These are phyloP conservation scores for Trebouxia sp. DNA, from an alignment of 139 green algal species.

Conservation along the genomic window DNA sequence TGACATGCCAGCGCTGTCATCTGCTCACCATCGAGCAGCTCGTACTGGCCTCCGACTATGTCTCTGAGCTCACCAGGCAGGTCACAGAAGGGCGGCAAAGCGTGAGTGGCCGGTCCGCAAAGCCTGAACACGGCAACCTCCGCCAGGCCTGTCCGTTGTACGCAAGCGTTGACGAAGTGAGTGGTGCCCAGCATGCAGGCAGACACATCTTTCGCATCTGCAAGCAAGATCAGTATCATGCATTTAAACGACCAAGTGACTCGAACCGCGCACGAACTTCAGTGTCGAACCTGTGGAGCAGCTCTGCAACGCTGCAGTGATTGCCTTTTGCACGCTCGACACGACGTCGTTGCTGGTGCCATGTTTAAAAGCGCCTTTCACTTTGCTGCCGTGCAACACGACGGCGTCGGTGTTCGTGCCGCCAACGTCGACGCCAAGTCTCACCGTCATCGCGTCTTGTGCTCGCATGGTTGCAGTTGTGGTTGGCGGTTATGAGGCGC, in stretches of 20 bases:
- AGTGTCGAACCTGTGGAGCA: neutral
- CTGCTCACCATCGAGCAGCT: neutral
- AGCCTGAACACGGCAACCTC: conserved; percentile 43
- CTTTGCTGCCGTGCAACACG: neutral
- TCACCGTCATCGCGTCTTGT: conserved; percentile 29
- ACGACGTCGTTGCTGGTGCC: conserved; percentile 27
- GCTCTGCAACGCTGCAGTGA: neutral
- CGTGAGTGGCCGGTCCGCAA: conserved; percentile 44
- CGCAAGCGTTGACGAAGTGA: conserved; percentile 49
- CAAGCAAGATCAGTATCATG: neutral
- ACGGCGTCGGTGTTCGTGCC: conserved; percentile 42
- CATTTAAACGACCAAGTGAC: no score
- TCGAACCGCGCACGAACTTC: no score
- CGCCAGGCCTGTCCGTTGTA: conserved; percentile 31
- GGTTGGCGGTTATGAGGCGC: no score
- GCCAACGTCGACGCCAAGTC: conserved; percentile 36
- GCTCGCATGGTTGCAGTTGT: no score
- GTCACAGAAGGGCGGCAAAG: conserved; percentile 46
- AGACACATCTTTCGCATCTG: conserved; percentile 25
- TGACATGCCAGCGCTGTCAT: no score
- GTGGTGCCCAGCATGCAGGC: conserved; percentile 47
- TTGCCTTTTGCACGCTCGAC: neutral
- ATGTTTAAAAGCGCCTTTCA: conserved; percentile 34
- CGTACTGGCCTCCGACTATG: neutral
- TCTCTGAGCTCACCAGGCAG: conserved; percentile 36